These are phyloP conservation scores for Trichoderma parareesei DNA, from an alignment of 495 filamentous ascomycete genomes.

Conservation along the genomic window DNA sequence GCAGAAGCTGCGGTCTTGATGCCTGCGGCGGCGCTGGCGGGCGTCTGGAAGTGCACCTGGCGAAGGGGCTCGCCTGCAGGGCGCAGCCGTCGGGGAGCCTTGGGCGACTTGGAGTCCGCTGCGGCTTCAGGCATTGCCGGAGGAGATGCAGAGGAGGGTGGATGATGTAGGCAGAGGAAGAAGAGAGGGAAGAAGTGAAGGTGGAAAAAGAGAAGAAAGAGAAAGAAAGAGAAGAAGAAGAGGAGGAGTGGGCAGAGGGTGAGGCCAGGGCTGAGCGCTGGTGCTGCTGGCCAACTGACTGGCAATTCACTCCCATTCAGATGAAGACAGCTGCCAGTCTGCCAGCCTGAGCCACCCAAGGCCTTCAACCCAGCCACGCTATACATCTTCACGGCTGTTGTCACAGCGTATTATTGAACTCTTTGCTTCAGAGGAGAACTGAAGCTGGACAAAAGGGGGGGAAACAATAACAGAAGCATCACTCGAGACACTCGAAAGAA, in stretches of 20 bases:
- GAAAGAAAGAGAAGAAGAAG: neutral
- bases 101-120: slow-evolving; percentile 2
- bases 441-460: neutral
- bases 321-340: neutral
- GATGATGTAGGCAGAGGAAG: neutral
- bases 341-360: neutral
- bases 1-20: neutral
- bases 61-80: slow-evolving; percentile 7
- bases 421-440: too few species aligned
- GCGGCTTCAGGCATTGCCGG: neutral
- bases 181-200: neutral
- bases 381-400: too few species aligned
- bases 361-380: too few species aligned
- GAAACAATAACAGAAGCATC: neutral
- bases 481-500: neutral
- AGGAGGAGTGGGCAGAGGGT: neutral
- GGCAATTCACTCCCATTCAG: neutral
- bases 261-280: neutral
- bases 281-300: neutral
- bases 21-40: neutral
- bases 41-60: slow-evolving; percentile 3
- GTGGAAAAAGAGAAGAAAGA: neutral
- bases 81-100: slow-evolving; percentile 5
- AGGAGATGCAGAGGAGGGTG: neutral
- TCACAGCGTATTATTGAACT: too few species aligned